Conservation (phyloP, 2,329 filamentous ascomycete species). For the Trichoderma harzianum region DNA sequence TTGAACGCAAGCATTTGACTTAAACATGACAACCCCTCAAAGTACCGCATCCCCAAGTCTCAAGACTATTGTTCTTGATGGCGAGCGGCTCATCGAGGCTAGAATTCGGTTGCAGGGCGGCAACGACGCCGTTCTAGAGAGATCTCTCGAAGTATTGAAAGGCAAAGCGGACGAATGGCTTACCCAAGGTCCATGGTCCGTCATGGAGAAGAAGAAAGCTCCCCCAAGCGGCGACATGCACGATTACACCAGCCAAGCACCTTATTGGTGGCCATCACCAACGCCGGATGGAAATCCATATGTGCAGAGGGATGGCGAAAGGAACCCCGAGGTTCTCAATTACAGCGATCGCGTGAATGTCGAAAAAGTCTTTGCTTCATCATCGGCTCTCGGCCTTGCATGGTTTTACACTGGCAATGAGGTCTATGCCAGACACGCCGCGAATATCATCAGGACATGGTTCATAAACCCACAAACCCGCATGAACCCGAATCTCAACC, state of each 20-base stretch:
- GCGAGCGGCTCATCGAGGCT: background rate
- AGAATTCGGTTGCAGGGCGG: background rate
- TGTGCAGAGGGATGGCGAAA: conserved; percentile 13
- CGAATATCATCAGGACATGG: conserved; percentile 9
- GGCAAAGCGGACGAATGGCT: conserved; percentile 11
- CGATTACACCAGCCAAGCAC: conserved; percentile 17
- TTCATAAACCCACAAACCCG: conserved; percentile 7
- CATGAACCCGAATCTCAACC: conserved; percentile 18
- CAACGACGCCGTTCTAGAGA: background rate
- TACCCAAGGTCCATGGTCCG: conserved; percentile 12
- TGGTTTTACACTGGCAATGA: conserved; percentile 16
- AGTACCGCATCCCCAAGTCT: background rate
- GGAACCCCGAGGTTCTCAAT: conserved; percentile 15
- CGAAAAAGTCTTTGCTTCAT: conserved; percentile 11
- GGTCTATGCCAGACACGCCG: conserved; percentile 4
- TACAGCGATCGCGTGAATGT: conserved; percentile 12
- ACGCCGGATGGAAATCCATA: conserved; percentile 1
- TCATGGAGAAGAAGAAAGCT: conserved; percentile 11
- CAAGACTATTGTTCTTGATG: conserved; percentile 12
- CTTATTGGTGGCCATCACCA: conserved; percentile 17
- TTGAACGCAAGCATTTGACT: background rate
- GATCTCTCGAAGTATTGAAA: background rate
- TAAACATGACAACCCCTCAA: background rate
- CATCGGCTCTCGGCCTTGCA: conserved; percentile 10
- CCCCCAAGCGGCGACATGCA: conserved; percentile 12